Base-by-base conservation (phyloP, 352 stramenopile species). In the Phytophthora megakarya region DNA sequence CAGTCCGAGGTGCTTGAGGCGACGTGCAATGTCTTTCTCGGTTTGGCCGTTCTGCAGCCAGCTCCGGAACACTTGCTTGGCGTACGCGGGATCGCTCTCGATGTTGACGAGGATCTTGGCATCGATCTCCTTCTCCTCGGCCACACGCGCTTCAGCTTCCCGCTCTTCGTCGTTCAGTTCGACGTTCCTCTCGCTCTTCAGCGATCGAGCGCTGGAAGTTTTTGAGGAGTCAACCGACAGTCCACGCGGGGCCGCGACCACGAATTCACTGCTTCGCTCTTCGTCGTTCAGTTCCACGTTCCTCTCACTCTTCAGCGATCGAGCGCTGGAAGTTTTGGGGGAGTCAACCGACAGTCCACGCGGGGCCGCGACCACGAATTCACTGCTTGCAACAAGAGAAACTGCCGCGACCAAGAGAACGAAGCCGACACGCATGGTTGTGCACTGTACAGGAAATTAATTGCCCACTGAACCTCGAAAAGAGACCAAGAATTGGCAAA, bases 11-110 rank as follows among this genome's bases (percentile, higher is more conserved):
- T 13, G 32, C 38, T 46, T 53, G 12, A 69, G 45, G 9, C 47
- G 43, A n/a, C 43, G 46, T 15, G 58, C 61, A 32, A 69, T 69
- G 45, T 69, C 53, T 26, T 69, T 35, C 15, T 47, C 59, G 37
- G 9, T 48, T 44, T 65, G 53, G 7, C 61, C 61, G 37, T 70
- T 70, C 23, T 63, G 53, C 30, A 70, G 30, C 61, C 61, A 65
- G 23, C 42, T 65, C 18, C 46, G 40, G 54, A 60, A 70, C 13
- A 52, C 32, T 21, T 65, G 21, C 37, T 65, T 58, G 32, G 53
- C 53, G 61, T 70, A 65, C 5, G 30, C 16, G 43, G 54, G 44
- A 38, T 70, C 39, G 26, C 23, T 53, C 11, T 48, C 23, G 5
- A 70, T 59, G 11, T 65, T 52, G 22, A 42, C 53, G 18, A 65